Percentiles rank a stretch among this genome's conserved stretches.
Evolutionary conservation across 2,329 filamentous ascomycete species (phyloP).

Genomic region (Camillea tinctor): DNA sequence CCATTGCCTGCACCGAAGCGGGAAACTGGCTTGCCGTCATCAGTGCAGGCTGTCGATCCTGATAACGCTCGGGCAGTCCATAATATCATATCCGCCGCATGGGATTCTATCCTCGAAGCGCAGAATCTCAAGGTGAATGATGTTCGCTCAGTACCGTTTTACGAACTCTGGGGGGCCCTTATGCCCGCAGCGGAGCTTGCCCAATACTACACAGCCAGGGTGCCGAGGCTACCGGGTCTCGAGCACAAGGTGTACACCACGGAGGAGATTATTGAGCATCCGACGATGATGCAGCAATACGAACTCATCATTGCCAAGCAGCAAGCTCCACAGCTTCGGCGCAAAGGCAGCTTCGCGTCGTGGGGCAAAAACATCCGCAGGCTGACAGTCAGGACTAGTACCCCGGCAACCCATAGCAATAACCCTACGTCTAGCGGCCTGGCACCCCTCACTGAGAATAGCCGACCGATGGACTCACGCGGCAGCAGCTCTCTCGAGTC

Average conservation of each 20-base stretch:
- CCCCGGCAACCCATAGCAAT: neutral
- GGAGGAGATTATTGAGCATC: conserved; percentile 49
- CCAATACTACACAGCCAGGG: conserved; percentile 41
- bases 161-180: conserved; percentile 49
- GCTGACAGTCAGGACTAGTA: conserved; percentile 14
- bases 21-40: conserved; percentile 20
- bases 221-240: conserved; percentile 39
- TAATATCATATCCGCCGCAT: conserved; percentile 41
- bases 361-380: conserved; percentile 27
- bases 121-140: conserved; percentile 39
- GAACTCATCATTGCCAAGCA: conserved; percentile 37
- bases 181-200: conserved; percentile 49
- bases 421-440: conserved; percentile 1
- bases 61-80: conserved; percentile 43
- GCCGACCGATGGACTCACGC: conserved; percentile 12
- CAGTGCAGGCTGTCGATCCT: conserved; percentile 34
- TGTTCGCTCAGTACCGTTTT: conserved; percentile 48
- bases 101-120: conserved; percentile 45
- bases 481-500: conserved; percentile 29
- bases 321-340: conserved; percentile 19
- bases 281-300: conserved; percentile 50
- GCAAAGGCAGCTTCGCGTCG: conserved; percentile 20
- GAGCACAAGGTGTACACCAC: conserved; percentile 38
- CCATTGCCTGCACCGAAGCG: conserved; percentile 36
- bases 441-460: conserved; percentile 2